phyloP scores from a whole-genome alignment of 2,329 filamentous ascomycete genomes.

The Pseudogymnoascus sp. region DNA sequence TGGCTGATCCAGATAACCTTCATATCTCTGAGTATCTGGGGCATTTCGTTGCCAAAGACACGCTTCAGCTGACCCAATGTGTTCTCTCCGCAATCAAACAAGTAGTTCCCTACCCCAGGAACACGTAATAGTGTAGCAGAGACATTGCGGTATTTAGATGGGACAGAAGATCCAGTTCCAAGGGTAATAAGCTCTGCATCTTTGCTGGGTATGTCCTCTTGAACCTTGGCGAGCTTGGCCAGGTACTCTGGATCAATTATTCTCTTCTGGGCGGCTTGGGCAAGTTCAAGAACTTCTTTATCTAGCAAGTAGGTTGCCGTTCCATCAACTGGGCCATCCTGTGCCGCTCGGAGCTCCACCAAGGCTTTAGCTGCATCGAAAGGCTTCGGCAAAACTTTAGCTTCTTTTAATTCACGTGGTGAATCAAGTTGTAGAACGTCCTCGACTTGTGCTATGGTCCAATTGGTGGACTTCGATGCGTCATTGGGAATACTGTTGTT shows the following conservation, averaged over 20 bases:
- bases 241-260: conserved; percentile 39
- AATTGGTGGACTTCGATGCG: neutral
- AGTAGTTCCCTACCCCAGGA: conserved; percentile 76
- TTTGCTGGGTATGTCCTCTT: conserved; percentile 59
- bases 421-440: conserved; percentile 19
- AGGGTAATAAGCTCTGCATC: conserved; percentile 80
- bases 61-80: conserved; percentile 82
- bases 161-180: conserved; percentile 82
- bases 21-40: conserved; percentile 67
- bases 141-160: conserved; percentile 93
- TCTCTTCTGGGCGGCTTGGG: conserved; percentile 37
- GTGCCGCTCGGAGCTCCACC: conserved; percentile 22
- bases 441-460: conserved; percentile 9
- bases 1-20: conserved; percentile 89
- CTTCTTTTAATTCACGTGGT: neutral
- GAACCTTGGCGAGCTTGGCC: conserved; percentile 40
- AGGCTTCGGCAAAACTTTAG: conserved; percentile 16
- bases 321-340: conserved; percentile 18
- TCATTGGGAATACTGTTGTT: conserved; percentile 34
- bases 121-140: conserved; percentile 79
- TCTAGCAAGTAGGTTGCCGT: conserved; percentile 17
- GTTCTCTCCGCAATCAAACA: conserved; percentile 88
- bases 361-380: conserved; percentile 41
- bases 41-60: conserved; percentile 58
- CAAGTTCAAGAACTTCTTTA: conserved; percentile 44